Percentiles rank a stretch among this genome's conserved stretches.
phyloP scores from a whole-genome alignment of 2,329 filamentous ascomycete genomes.

The Cercospora brassicicola region DNA sequence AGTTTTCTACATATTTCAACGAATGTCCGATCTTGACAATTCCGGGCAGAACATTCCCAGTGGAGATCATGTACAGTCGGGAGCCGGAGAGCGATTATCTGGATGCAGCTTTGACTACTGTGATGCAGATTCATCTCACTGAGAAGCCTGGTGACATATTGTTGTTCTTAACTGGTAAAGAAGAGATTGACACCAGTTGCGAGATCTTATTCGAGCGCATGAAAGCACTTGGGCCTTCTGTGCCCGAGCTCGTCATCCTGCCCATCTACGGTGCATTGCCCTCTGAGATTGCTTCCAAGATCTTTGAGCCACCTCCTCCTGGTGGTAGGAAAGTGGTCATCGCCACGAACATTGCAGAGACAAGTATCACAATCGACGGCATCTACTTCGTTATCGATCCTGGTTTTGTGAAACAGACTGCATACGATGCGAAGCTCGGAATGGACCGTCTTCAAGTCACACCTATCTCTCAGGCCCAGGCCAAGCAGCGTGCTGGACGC shows the following conservation, averaged over 20 bases:
- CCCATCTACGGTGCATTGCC: constrained; percentile 96
- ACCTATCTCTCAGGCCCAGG: constrained; percentile 94
- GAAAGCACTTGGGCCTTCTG: constrained; percentile 87
- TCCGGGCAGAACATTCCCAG: constrained; percentile 89
- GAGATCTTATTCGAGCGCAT: constrained; percentile 93
- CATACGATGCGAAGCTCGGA: constrained; percentile 92
- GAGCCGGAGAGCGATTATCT: constrained; percentile 96
- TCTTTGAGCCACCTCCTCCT: constrained; percentile 88
- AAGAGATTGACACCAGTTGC: constrained; percentile 94
- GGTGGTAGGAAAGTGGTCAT: constrained; percentile 92
- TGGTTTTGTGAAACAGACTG: constrained; percentile 96
- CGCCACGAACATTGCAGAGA: constrained; percentile 97
- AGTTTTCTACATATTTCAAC: constrained; percentile 95
- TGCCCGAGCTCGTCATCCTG: constrained; percentile 87
- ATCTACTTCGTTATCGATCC: constrained; percentile 98
- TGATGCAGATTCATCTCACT: constrained; percentile 96
- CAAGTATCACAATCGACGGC: constrained; percentile 94
- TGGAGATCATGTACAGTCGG: constrained; percentile 91
- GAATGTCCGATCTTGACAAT: constrained; percentile 96
- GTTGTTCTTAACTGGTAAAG: constrained; percentile 94
- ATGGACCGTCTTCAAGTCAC: constrained; percentile 97
- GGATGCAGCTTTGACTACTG: constrained; percentile 88
- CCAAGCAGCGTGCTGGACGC: constrained; percentile 88
- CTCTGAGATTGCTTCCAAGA: constrained; percentile 87
- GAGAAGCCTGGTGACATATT: constrained; percentile 92